Percentiles rank a stretch among this genome's conserved stretches.
Conservation (phyloP, 2,329 filamentous ascomycete species). For the Clonostachys byssicola region DNA sequence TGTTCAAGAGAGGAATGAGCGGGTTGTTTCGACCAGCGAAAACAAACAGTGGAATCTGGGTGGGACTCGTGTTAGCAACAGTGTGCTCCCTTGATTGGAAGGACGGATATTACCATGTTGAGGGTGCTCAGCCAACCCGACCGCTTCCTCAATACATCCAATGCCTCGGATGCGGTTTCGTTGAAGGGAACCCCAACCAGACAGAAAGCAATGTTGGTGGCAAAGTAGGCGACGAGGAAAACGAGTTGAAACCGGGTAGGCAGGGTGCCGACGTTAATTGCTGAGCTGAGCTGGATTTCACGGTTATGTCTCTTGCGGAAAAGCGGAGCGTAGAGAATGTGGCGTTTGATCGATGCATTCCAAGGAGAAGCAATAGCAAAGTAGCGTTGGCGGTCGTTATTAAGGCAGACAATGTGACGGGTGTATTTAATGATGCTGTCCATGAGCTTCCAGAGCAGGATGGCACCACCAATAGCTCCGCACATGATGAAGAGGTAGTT, state of each 20-base stretch:
- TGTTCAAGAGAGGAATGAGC: conserved; percentile 64
- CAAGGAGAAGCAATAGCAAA: conserved; percentile 57
- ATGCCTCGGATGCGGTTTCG: conserved; percentile 15
- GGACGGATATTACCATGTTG: conserved; percentile 59
- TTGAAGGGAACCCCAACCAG: conserved; percentile 60
- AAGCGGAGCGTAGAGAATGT: conserved; percentile 66
- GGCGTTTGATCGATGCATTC: conserved; percentile 63
- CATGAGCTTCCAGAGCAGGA: conserved; percentile 64
- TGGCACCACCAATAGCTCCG: conserved; percentile 54
- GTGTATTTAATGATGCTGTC: conserved; percentile 62
- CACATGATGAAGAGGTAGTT: conserved; percentile 61
- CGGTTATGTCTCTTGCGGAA: conserved; percentile 60
- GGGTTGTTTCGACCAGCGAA: conserved; percentile 76
- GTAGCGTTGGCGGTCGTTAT: conserved; percentile 76
- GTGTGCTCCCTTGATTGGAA: not conserved
- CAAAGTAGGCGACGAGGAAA: conserved; percentile 48
- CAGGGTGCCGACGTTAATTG: conserved; percentile 53
- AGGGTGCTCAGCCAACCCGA: conserved; percentile 66
- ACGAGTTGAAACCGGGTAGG: conserved; percentile 58
- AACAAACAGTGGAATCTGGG: conserved; percentile 61
- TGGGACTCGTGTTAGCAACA: too few relatives aligned
- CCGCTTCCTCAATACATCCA: conserved; percentile 54
- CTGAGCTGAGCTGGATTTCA: conserved; percentile 55
- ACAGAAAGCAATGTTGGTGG: conserved; percentile 63
- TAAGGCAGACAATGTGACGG: conserved; percentile 70